Conservation (phyloP, 805 yeast species). For the Deakozyma indianensis region DNA sequence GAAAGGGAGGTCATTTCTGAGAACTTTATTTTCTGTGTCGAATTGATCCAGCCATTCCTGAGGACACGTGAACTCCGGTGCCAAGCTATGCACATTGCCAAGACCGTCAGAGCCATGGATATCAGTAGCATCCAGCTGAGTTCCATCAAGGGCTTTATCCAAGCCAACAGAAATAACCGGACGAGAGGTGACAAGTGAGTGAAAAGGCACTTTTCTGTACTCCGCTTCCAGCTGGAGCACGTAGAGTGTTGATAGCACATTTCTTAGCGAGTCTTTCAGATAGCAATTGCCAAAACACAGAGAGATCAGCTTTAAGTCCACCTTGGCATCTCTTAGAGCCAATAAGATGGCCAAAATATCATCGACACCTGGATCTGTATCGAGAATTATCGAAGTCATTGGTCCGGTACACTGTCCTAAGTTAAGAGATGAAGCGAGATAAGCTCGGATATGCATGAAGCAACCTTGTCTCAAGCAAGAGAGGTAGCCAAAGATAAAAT, state of each 20-base stretch:
- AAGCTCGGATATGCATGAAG: too few relatives aligned
- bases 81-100: conserved; percentile 23
- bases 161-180: conserved; percentile 24
- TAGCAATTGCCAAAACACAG: conserved; percentile 27
- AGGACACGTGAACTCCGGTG: conserved; percentile 23
- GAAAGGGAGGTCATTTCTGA: conserved; percentile 15
- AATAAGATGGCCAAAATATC: conserved; percentile 26
- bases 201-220: conserved; percentile 12
- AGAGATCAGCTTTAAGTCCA: conserved; percentile 19
- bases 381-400: conserved; percentile 18
- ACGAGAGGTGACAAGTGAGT: conserved; percentile 13
- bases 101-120: conserved; percentile 29
- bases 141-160: conserved; percentile 16
- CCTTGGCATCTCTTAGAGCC: conserved; percentile 17
- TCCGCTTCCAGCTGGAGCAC: conserved; percentile 21
- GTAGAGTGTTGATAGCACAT: conserved; percentile 21
- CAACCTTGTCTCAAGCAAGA: too few relatives aligned
- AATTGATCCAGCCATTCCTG: conserved; percentile 17
- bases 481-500: too few relatives aligned
- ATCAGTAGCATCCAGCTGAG: conserved; percentile 22
- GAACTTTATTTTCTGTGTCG: conserved; percentile 2
- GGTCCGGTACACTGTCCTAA: too few relatives aligned
- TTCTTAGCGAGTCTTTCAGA: conserved; percentile 20
- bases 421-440: too few relatives aligned
- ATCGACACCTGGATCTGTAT: conserved; percentile 31